A percentile compares a stretch with the other conserved stretches of the same genome.
phyloP scores from a whole-genome alignment of 495 filamentous ascomycete species.

The Aspergillus saccharolyticus region DNA sequence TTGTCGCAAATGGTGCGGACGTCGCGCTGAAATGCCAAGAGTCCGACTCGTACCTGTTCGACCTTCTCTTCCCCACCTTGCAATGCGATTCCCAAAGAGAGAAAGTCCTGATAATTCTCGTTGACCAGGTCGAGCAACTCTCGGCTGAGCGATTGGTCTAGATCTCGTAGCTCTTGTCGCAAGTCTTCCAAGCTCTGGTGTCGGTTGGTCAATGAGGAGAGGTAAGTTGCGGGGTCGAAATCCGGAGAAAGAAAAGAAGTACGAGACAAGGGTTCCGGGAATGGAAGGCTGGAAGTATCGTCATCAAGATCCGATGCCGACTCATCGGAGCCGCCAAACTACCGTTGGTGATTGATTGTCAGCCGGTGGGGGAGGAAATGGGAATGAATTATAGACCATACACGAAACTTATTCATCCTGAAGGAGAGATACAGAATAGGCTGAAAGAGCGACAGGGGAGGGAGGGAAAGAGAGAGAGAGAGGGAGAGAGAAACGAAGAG shows the following conservation, averaged over 20 bases:
- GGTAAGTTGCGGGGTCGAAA: slow-evolving; percentile 78
- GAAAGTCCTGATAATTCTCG: slow-evolving; percentile 83
- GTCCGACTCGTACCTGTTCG: slow-evolving; percentile 82
- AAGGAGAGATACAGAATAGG: neutral
- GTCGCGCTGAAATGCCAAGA: slow-evolving; percentile 79
- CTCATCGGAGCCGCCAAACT: slow-evolving; percentile 50
- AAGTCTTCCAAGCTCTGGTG: slow-evolving; percentile 97
- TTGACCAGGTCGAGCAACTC: slow-evolving; percentile 94
- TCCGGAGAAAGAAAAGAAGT: slow-evolving; percentile 68
- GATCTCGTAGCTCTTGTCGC: slow-evolving; percentile 72
- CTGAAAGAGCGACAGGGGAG: neutral
- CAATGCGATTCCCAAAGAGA: slow-evolving; percentile 75
- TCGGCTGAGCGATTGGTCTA: slow-evolving; percentile 66
- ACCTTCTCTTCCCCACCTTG: slow-evolving; percentile 86
- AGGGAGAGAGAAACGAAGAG: no score
- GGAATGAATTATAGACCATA: slow-evolving; percentile 15
- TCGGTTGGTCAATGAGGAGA: slow-evolving; percentile 75
- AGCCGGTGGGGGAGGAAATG: neutral
- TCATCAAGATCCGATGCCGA: slow-evolving; percentile 53
- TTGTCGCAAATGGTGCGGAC: slow-evolving; percentile 54
- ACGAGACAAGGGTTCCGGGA: slow-evolving; percentile 75
- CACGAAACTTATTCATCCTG: slow-evolving; percentile 42
- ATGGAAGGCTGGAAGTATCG: slow-evolving; percentile 67
- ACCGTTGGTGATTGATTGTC: slow-evolving; percentile 10
- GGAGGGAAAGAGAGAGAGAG: neutral